These are phyloP conservation scores for Fraxinus baroniana DNA, from an alignment of 305 asterid species.

Conservation along the genomic window DNA sequence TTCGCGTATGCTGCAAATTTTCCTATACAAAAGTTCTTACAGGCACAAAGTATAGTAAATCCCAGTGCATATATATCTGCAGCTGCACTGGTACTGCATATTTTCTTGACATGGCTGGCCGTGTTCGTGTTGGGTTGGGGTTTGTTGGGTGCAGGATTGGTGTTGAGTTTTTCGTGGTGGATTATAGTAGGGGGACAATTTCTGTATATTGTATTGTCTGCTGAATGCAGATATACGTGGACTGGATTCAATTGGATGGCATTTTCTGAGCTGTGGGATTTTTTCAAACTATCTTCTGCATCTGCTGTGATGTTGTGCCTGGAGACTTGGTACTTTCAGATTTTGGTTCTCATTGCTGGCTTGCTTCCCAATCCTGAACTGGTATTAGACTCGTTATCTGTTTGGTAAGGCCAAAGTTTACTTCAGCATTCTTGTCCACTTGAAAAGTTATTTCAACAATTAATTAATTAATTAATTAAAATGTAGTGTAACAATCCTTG, in stretches of 20 bases:
- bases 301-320: constrained; percentile 52
- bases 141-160: constrained; percentile 43
- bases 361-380: constrained; percentile 46
- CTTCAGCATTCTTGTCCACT: neutral
- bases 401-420: constrained; percentile 32
- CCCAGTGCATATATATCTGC: constrained; percentile 54
- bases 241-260: constrained; percentile 41
- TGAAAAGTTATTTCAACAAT: neutral
- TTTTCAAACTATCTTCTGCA: constrained; percentile 44
- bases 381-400: constrained; percentile 35
- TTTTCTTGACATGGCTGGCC: constrained; percentile 37
- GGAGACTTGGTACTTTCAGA: constrained; percentile 51
- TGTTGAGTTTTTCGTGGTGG: constrained; percentile 56
- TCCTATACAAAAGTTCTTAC: constrained; percentile 48
- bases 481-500: constrained; percentile 36
- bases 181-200: constrained; percentile 44
- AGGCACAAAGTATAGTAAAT: constrained; percentile 48
- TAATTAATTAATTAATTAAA: neutral
- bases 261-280: constrained; percentile 44
- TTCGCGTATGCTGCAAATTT: constrained; percentile 55
- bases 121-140: constrained; percentile 44
- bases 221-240: constrained; percentile 41
- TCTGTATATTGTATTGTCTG: constrained; percentile 33
- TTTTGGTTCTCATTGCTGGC: constrained; percentile 40
- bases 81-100: constrained; percentile 35